Percentiles rank a stretch among this genome's conserved stretches.
Conservation (phyloP, 495 filamentous ascomycete species). For the Entonaema liquescens region DNA sequence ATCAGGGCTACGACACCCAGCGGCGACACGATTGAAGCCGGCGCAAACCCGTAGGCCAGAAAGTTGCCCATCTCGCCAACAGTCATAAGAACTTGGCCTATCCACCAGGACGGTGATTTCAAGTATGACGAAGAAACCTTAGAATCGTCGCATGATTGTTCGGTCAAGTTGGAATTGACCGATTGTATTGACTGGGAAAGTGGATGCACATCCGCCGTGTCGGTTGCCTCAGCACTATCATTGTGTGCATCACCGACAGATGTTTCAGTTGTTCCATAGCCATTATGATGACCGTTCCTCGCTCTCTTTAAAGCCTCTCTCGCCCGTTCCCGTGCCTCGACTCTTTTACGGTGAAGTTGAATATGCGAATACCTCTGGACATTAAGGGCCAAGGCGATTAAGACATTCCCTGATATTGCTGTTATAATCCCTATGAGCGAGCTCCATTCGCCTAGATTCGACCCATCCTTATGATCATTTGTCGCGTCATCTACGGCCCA, state of each 20-base stretch:
- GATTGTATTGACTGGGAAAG: slow-evolving; percentile 58
- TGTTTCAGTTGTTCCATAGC: slow-evolving; percentile 35
- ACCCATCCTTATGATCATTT: slow-evolving; percentile 48
- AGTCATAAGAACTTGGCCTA: slow-evolving; percentile 87
- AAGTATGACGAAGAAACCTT: slow-evolving; percentile 68
- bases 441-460: slow-evolving; percentile 77
- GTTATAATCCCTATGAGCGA: slow-evolving; percentile 93
- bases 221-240: slow-evolving; percentile 44
- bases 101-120: slow-evolving; percentile 94
- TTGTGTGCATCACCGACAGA: slow-evolving; percentile 33
- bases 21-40: slow-evolving; percentile 96
- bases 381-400: slow-evolving; percentile 95
- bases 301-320: slow-evolving; percentile 53
- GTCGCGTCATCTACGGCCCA: slow-evolving; percentile 46
- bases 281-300: slow-evolving; percentile 46
- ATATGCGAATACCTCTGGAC: slow-evolving; percentile 96
- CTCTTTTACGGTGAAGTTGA: slow-evolving; percentile 63
- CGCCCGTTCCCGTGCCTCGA: slow-evolving; percentile 59
- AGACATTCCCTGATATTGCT: slow-evolving; percentile 87
- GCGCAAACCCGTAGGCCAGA: slow-evolving; percentile 97
- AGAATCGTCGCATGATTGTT: slow-evolving; percentile 46
- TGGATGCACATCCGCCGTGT: slow-evolving; percentile 56
- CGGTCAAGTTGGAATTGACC: slow-evolving; percentile 50
- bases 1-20: slow-evolving; percentile 93
- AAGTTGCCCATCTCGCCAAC: slow-evolving; percentile 97